Base-by-base conservation (phyloP, 495 filamentous ascomycete genomes). In the Viridothelium virens region DNA sequence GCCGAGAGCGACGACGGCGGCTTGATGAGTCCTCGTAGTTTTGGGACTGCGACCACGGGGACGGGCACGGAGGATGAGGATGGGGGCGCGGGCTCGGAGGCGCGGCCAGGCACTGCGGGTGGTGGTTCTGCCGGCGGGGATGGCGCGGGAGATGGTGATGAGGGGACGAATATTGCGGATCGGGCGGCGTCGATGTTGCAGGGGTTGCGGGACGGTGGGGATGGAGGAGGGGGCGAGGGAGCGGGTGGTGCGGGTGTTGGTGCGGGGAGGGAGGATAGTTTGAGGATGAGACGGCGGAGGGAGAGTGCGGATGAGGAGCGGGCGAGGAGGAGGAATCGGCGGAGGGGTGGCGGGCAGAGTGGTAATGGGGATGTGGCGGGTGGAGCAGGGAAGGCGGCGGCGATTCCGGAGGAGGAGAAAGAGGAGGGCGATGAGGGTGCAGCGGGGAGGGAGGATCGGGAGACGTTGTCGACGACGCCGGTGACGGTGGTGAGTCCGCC, bases 141-240 rank as follows among this genome's bases (percentile, higher is more conserved):
- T 31, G 63, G 44, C 18, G 63, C 12, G 4, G 68, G 56, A 10
- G 65, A 4, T 33, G 53, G 11, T 0, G 31, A 18, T 77, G 85
- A 84, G 64, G 83, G 83, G 65, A 89, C 90, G 76, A 89, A 93
- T 68, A 81, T 96, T 41, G 92, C 90, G 12, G 87, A 90, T 67
- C 87, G 91, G 39, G 92, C 92, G 7, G 91, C 90, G 25, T 85
- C 85, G 67, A 81, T 96, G 76, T 81, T 96, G 56, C 87, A 92
- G 69, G 90, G 89, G 47, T 84, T 96, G 72, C 81, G 89, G 62
- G 77, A 81, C 39, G 82, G 81, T 37, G 79, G 74, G n/a, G 84
- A 83, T 18, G 82, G 11, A 9, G 11, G 12, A 9, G 48, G 5
- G 11, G 48, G 48, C 48, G 11, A 5, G 5, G 48, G 12, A 14